Conservation (phyloP, 176 grass and related monocot genomes). For the Oryza officinalis region DNA sequence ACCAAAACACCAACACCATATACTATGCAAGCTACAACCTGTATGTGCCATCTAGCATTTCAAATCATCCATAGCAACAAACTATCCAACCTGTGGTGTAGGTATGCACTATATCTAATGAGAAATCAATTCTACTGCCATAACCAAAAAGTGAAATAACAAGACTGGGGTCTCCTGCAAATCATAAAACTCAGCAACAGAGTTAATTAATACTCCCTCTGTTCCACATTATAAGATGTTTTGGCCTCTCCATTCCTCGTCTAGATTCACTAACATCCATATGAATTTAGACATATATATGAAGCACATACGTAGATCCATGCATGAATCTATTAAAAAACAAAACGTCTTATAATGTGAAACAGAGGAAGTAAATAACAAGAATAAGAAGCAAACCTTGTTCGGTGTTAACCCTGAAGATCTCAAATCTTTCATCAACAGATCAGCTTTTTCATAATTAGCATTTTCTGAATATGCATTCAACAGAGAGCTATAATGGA, state of each 20-base stretch:
- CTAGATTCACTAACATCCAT: too few species aligned
- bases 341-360: too few species aligned
- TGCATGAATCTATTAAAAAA: too few species aligned
- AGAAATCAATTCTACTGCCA: conserved; percentile 12
- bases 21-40: conserved; percentile 2
- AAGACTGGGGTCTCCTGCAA: neutral
- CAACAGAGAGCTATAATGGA: conserved; percentile 93
- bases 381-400: conserved; percentile 60
- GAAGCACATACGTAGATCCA: too few species aligned
- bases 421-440: conserved; percentile 77
- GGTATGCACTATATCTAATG: neutral
- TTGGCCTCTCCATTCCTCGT: too few species aligned
- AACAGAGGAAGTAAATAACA: conserved; percentile 2
- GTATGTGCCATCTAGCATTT: neutral
- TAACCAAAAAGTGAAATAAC: neutral
- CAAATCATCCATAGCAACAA: neutral
- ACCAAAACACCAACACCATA: neutral
- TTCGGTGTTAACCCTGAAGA: conserved; percentile 78
- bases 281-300: too few species aligned
- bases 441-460: conserved; percentile 73
- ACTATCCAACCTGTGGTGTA: neutral
- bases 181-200: conserved; percentile 7
- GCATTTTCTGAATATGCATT: conserved; percentile 82
- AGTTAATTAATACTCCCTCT: neutral
- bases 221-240: too few species aligned